Evolutionary conservation across 108 stramenopile genomes (phyloP).

Genomic region (Nannochloropsis salina): DNA sequence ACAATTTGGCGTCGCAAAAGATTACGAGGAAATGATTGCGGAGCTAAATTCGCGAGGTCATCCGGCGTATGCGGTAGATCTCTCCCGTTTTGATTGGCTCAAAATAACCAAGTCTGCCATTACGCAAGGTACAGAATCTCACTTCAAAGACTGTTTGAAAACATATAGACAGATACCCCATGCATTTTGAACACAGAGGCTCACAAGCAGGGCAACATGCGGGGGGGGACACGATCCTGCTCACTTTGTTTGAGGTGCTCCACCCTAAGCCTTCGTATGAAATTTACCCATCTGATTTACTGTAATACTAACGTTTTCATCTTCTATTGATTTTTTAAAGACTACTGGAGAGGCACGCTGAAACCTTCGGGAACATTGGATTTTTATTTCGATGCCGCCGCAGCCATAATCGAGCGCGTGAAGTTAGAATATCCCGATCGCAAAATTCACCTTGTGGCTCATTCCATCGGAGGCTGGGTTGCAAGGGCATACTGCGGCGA

Average conservation of each 20-base stretch:
- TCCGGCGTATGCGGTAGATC: neutral
- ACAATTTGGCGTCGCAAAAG: neutral
- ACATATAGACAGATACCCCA: no score
- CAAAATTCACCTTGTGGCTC: slow-evolving; percentile 17
- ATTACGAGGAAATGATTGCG: slow-evolving; percentile 18
- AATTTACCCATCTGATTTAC: no score
- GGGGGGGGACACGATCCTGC: no score
- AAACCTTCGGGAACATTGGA: neutral
- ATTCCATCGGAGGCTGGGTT: slow-evolving; percentile 16
- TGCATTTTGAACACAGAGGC: no score
- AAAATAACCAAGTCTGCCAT: slow-evolving; percentile 9
- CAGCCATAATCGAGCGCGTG: neutral
- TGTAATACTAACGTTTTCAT: no score
- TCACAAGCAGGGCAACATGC: no score
- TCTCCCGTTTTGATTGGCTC: slow-evolving; percentile 3
- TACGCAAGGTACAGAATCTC: neutral
- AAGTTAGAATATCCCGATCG: neutral
- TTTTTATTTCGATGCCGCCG: slow-evolving; percentile 14
- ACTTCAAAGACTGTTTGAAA: no score
- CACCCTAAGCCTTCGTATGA: no score
- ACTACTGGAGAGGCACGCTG: slow-evolving; percentile 1
- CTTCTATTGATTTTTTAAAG: neutral
- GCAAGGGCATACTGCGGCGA: neutral
- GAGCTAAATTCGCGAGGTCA: slow-evolving; percentile 5
- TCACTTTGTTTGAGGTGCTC: no score